Evolutionary conservation across 768 basidiomycete genomes (phyloP), one percentile per base, ranked within the genome.

Genomic region (Mycena galericulata): DNA sequence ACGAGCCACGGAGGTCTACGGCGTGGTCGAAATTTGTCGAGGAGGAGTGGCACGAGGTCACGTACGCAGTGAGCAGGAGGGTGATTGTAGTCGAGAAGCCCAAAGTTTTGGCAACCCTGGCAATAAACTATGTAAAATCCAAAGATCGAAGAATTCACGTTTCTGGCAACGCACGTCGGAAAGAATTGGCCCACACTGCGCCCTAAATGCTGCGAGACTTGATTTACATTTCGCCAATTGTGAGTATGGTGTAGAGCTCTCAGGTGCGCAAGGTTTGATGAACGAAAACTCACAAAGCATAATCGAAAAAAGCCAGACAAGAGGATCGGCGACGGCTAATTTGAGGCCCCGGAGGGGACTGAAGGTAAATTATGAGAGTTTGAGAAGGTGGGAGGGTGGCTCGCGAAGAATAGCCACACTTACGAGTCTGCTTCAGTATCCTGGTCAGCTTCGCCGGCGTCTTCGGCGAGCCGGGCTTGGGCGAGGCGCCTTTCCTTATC

Each of bases 1-100:
- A 83, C 70, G 18, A 85, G 72, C 85, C 85, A 85, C 36, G 84
- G 85, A 2, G 85, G 85, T 11, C 85, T 86, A 68, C 6, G 27
- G 11, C 30, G 11, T 10, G n/a, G n/a, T 53, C 9, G 8, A 22
- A n/a, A 18, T 24, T 41, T 18, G 22, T n/a, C 10, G 0, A 1
- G 17, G 10, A n/a, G 7, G 2, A 1, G 30, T 12, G 24, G 10
- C 43, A 18, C 24, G 20, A 46, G 4, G 4, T 2, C 10, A 57
- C 84, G 72, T 60, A 86, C 85, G 83, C 84, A n/a, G 82, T 76
- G 51, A 86, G 76, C 12, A 86, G 73, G 10, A 86, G 72, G 20
- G 80, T 86, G 32, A 80, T 68, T 0, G 83, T 82, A 2, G 81
- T 85, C n/a, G 69, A 76, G 75, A 80, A 86, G 8, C 85, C 85